phyloP scores from a whole-genome alignment of 768 basidiomycete genomes.

The Termitomyces sp. region DNA sequence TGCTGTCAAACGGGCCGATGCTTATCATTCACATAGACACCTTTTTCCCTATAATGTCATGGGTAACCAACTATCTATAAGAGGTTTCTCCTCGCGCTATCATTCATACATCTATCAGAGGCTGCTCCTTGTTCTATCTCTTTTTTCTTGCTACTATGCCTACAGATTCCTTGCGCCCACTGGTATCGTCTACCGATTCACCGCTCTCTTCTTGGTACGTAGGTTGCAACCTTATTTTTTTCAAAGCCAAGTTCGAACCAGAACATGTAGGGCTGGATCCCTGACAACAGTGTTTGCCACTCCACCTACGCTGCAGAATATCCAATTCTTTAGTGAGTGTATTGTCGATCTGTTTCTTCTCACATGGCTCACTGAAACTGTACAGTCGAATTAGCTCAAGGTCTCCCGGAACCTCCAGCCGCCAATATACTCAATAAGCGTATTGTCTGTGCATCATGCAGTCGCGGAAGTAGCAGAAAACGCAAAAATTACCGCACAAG shows the following conservation, averaged over 20 bases:
- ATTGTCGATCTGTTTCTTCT: not conserved
- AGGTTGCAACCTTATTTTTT: not conserved
- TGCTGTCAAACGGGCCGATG: not conserved
- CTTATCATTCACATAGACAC: not conserved
- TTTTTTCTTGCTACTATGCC: not conserved
- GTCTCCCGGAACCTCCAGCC: not conserved
- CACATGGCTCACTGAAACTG: not conserved
- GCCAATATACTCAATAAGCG: not conserved
- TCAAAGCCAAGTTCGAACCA: not conserved
- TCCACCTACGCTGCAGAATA: not conserved
- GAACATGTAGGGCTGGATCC: not conserved
- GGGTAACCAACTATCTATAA: not conserved
- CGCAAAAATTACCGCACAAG: not conserved
- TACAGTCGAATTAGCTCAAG: constrained; percentile 5
- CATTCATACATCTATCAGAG: too few species aligned
- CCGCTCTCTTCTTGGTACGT: not conserved
- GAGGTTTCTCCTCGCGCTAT: too few species aligned
- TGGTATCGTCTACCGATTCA: not conserved
- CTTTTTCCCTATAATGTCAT: not conserved
- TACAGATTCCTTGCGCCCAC: not conserved
- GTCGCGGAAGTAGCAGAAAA: not conserved
- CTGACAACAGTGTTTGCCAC: not conserved
- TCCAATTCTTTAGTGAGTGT: constrained; percentile 14
- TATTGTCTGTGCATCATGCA: constrained; percentile 7
- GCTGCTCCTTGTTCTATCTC: not conserved